These are phyloP conservation scores for Pittosporum tobira DNA, from an alignment of 129 eudicot genomes.

Conservation along the genomic window DNA sequence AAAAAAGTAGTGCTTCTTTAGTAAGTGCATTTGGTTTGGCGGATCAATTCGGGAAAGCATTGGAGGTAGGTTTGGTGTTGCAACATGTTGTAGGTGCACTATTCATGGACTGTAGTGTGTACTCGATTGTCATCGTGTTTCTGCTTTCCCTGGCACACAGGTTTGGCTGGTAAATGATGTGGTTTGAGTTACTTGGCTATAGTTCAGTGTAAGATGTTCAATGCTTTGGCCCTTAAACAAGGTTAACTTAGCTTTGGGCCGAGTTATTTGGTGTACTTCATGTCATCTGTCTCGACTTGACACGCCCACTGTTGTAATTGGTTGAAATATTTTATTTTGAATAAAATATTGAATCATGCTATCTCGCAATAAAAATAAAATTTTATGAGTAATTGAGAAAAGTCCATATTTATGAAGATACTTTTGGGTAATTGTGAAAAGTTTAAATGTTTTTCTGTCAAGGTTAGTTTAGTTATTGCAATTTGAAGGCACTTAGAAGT, in stretches of 20 bases:
- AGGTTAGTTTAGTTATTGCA: too few species aligned
- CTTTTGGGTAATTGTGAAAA: too few species aligned
- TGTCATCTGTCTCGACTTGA: too few species aligned
- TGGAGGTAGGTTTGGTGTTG: constrained; percentile 57
- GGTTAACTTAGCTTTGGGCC: neutral
- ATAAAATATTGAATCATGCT: too few species aligned
- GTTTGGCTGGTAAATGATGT: constrained; percentile 30
- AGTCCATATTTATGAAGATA: too few species aligned
- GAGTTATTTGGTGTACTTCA: too few species aligned
- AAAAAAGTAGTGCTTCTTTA: constrained; percentile 6
- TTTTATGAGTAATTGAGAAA: too few species aligned
- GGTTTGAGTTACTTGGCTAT: neutral
- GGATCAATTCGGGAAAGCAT: constrained; percentile 41
- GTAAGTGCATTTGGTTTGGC: constrained; percentile 27
- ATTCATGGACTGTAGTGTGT: constrained; percentile 67
- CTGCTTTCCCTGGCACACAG: constrained; percentile 39
- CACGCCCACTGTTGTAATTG: too few species aligned
- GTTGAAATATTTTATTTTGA: too few species aligned
- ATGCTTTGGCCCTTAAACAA: neutral
- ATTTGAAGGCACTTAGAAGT: too few species aligned
- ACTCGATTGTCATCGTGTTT: constrained; percentile 42
- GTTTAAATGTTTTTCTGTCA: too few species aligned
- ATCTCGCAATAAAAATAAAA: too few species aligned
- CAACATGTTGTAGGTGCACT: constrained; percentile 43
- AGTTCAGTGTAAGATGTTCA: neutral